phyloP scores from a whole-genome alignment of 345 rosid genomes.

The Moringa oleifera region DNA sequence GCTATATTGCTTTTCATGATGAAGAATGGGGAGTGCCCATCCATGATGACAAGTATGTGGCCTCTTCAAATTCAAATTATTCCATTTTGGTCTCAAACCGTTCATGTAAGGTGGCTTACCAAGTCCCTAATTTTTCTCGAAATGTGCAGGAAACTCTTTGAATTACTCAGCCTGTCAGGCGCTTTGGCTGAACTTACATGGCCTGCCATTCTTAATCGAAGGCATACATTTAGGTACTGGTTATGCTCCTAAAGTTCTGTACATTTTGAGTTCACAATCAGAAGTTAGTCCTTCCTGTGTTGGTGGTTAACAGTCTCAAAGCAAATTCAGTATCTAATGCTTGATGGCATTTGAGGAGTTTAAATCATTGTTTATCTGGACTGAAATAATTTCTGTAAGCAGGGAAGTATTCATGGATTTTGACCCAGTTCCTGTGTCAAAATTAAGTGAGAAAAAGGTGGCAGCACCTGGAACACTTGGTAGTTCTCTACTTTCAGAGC shows the following conservation, averaged over 20 bases:
- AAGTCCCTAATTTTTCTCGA: conserved; percentile 6
- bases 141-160: conserved; percentile 67
- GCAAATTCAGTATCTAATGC: background rate
- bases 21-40: conserved; percentile 92
- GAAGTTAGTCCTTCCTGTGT: background rate
- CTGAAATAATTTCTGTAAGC: conserved; percentile 11
- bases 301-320: background rate
- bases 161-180: conserved; percentile 73
- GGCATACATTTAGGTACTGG: conserved; percentile 63
- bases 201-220: conserved; percentile 71
- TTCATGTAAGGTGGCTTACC: background rate
- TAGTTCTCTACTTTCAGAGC: conserved; percentile 59
- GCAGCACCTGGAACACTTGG: conserved; percentile 50
- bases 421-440: conserved; percentile 58
- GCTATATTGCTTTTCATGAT: conserved; percentile 71
- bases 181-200: conserved; percentile 85
- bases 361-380: conserved; percentile 2
- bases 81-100: background rate
- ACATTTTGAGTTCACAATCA: background rate
- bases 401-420: conserved; percentile 79
- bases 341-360: conserved; percentile 6
- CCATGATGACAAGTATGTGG: conserved; percentile 74
- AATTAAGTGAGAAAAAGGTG: conserved; percentile 59
- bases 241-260: background rate
- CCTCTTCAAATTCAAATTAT: conserved; percentile 1